Percentiles rank a stretch among this genome's conserved stretches.
Evolutionary conservation across 2,329 filamentous ascomycete species (phyloP).

Genomic region (Pseudogymnoascus sp.): DNA sequence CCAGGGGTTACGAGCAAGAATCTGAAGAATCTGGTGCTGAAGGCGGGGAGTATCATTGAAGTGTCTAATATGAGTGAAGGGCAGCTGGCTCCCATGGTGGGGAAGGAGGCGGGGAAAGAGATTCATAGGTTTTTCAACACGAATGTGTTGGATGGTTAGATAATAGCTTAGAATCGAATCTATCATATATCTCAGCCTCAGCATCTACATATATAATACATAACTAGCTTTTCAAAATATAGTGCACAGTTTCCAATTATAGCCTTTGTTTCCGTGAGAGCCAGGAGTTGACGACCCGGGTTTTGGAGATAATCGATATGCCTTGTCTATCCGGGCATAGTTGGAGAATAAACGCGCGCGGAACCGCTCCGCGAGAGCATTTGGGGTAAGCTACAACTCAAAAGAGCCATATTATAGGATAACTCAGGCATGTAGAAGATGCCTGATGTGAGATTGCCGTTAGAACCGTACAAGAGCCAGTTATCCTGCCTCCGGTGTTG

Average conservation of each 20-base stretch:
- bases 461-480: background rate
- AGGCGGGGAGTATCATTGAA: constrained; percentile 68
- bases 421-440: background rate
- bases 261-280: background rate
- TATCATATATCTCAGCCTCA: background rate
- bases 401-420: background rate
- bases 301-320: background rate
- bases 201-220: background rate
- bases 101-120: constrained; percentile 65
- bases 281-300: background rate
- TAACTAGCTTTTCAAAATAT: background rate
- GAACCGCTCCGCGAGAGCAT: background rate
- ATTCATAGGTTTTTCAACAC: constrained; percentile 73
- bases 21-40: constrained; percentile 60
- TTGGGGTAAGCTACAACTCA: background rate
- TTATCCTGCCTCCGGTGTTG: background rate
- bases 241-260: background rate
- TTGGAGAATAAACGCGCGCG: background rate
- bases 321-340: background rate
- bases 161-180: background rate
- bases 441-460: background rate
- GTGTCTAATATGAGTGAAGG: constrained; percentile 76
- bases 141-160: constrained; percentile 14
- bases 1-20: constrained; percentile 79
- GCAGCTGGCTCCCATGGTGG: constrained; percentile 66